These are phyloP conservation scores for Candida loeiensis DNA, from an alignment of 805 yeast genomes.

Conservation along the genomic window DNA sequence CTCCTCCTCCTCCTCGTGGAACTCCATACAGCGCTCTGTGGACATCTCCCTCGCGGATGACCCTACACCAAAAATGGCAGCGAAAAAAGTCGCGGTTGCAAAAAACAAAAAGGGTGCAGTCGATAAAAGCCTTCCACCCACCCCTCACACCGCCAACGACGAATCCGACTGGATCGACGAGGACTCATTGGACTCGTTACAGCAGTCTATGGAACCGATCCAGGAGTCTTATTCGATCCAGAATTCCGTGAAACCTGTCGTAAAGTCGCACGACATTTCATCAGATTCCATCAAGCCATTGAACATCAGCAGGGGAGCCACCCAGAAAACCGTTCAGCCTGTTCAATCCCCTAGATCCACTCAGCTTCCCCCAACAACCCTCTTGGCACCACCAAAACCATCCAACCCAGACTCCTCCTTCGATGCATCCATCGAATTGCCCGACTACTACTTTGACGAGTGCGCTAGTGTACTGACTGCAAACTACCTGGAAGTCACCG, in stretches of 20 bases:
- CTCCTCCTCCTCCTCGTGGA: slow-evolving; percentile 21
- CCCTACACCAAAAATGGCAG: background rate
- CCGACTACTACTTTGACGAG: slow-evolving; percentile 12
- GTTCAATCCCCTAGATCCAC: too few species aligned
- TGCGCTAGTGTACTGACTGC: slow-evolving; percentile 12
- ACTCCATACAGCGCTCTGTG: slow-evolving; percentile 26
- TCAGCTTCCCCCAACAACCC: background rate
- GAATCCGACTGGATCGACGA: slow-evolving; percentile 12
- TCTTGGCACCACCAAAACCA: slow-evolving; percentile 4
- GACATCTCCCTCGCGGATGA: slow-evolving; percentile 14
- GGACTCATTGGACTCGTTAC: background rate
- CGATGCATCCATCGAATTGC: slow-evolving; percentile 8
- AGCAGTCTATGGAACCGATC: too few species aligned
- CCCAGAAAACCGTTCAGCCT: too few species aligned
- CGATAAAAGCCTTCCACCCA: slow-evolving; percentile 11
- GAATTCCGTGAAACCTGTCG: too few species aligned
- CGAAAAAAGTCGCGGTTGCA: background rate
- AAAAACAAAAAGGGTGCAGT: background rate
- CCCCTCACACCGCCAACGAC: slow-evolving; percentile 3
- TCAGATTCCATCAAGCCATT: slow-evolving; percentile 15
- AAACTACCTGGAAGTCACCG: slow-evolving; percentile 11
- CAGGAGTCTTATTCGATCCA: too few species aligned
- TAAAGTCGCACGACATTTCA: slow-evolving; percentile 5
- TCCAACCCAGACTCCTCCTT: slow-evolving; percentile 4
- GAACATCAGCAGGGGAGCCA: slow-evolving; percentile 12